Conservation (phyloP, 805 yeast genomes). For the Candida fluviatilis region DNA sequence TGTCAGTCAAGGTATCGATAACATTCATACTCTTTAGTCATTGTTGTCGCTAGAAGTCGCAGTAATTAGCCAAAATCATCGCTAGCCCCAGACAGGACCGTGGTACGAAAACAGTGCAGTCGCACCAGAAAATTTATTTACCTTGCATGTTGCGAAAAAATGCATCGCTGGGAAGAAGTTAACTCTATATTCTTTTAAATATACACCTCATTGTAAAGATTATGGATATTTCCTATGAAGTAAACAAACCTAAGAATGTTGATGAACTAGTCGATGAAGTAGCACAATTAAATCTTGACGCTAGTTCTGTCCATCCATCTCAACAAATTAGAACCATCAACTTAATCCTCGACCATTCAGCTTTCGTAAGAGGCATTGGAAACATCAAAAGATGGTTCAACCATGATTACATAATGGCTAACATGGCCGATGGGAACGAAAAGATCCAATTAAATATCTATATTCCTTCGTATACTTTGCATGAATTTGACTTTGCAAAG, state of each 20-base stretch:
- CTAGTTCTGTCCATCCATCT: neutral
- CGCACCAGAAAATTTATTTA: no score
- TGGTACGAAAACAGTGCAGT: no score
- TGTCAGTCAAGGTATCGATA: no score
- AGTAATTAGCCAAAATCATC: no score
- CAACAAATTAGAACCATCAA: conserved; percentile 16
- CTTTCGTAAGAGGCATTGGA: conserved; percentile 65
- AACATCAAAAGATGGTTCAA: conserved; percentile 61
- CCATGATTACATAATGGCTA: conserved; percentile 27
- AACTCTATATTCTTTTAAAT: no score
- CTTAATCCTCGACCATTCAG: conserved; percentile 63
- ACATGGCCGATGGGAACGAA: conserved; percentile 16
- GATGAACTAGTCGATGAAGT: conserved; percentile 2
- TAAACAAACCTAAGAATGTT: neutral
- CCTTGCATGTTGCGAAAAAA: no score
- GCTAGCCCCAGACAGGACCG: no score
- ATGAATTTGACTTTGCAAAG: conserved; percentile 55
- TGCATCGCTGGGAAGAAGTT: no score
- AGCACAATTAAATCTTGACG: neutral
- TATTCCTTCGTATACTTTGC: conserved; percentile 55
- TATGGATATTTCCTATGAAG: conserved; percentile 5
- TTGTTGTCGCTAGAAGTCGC: no score
- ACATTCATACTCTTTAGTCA: no score
- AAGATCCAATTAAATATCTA: conserved; percentile 31
- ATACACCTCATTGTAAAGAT: no score